phyloP scores from a whole-genome alignment of 2,329 filamentous ascomycete species.

The Hypoxylon sp. region DNA sequence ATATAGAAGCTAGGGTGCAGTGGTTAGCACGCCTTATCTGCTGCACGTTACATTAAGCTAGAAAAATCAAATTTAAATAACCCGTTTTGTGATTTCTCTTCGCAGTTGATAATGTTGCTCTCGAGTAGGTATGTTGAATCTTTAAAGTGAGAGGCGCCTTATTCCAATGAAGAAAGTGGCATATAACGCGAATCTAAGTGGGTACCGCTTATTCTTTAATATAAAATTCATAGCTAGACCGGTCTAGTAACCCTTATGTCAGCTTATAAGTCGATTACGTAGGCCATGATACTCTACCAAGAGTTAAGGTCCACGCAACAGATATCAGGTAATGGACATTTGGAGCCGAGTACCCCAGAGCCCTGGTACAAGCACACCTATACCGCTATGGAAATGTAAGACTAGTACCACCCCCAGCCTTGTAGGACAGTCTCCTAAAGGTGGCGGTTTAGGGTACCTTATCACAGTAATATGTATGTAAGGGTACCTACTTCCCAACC shows the following conservation, averaged over 20 bases:
- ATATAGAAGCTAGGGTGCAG: not conserved
- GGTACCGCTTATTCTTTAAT: slow-evolving; percentile 28
- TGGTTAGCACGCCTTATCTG: not conserved
- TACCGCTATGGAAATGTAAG: not conserved
- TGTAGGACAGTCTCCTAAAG: not conserved
- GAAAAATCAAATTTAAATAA: not conserved
- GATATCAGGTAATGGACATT: not conserved
- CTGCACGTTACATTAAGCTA: not conserved
- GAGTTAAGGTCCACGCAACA: slow-evolving; percentile 3
- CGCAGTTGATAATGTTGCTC: slow-evolving; percentile 11
- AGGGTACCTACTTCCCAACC: not conserved
- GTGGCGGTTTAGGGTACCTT: not conserved
- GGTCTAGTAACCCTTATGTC: slow-evolving; percentile 19
- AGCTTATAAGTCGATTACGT: slow-evolving; percentile 22
- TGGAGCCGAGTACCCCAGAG: not conserved
- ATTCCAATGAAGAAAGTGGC: slow-evolving; percentile 33
- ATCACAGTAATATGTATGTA: not conserved
- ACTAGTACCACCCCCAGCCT: not conserved
- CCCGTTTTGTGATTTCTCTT: not conserved
- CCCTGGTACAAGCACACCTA: not conserved
- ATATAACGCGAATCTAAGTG: slow-evolving; percentile 22
- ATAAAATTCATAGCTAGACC: slow-evolving; percentile 11
- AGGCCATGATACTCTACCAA: slow-evolving; percentile 13
- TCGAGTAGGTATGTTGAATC: not conserved
- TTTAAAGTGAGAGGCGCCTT: not conserved